These are phyloP conservation scores for Diplodia mutila DNA, from an alignment of 2,329 filamentous ascomycete genomes.

Conservation along the genomic window DNA sequence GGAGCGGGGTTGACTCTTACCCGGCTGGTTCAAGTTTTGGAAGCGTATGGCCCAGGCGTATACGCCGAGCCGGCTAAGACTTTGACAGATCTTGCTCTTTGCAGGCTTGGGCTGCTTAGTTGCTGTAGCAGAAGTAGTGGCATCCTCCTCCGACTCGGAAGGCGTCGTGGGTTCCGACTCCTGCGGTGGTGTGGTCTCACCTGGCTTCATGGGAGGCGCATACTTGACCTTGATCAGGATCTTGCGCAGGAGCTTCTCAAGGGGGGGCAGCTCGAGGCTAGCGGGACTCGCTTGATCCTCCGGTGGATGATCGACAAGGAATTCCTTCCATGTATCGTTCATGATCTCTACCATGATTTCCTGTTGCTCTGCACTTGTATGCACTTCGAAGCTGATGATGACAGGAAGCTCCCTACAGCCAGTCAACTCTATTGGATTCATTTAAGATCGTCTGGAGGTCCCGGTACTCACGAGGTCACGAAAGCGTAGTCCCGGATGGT, in stretches of 20 bases:
- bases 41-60: slow-evolving; percentile 89
- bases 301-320: slow-evolving; percentile 67
- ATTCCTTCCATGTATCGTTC: slow-evolving; percentile 79
- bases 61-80: slow-evolving; percentile 74
- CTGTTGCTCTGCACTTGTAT: slow-evolving; percentile 81
- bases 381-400: slow-evolving; percentile 91
- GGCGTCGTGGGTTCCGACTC: slow-evolving; percentile 36
- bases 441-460: background rate
- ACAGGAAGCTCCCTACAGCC: slow-evolving; percentile 67
- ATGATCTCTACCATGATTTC: slow-evolving; percentile 93
- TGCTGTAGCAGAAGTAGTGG: slow-evolving; percentile 27
- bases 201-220: slow-evolving; percentile 42
- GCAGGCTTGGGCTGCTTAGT: slow-evolving; percentile 27
- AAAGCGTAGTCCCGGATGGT: slow-evolving; percentile 82
- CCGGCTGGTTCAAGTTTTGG: slow-evolving; percentile 68
- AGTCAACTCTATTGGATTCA: background rate
- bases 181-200: slow-evolving; percentile 26
- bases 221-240: slow-evolving; percentile 65
- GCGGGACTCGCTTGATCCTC: slow-evolving; percentile 48
- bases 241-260: slow-evolving; percentile 72
- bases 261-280: slow-evolving; percentile 59
- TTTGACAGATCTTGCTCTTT: slow-evolving; percentile 66
- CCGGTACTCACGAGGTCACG: slow-evolving; percentile 51
- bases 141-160: slow-evolving; percentile 47
- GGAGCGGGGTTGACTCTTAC: slow-evolving; percentile 41